A percentile compares a stretch with the other conserved stretches of the same genome.
These are phyloP conservation scores for Plasmodium inui DNA, from an alignment of 169 alveolate genomes.

Conservation along the genomic window DNA sequence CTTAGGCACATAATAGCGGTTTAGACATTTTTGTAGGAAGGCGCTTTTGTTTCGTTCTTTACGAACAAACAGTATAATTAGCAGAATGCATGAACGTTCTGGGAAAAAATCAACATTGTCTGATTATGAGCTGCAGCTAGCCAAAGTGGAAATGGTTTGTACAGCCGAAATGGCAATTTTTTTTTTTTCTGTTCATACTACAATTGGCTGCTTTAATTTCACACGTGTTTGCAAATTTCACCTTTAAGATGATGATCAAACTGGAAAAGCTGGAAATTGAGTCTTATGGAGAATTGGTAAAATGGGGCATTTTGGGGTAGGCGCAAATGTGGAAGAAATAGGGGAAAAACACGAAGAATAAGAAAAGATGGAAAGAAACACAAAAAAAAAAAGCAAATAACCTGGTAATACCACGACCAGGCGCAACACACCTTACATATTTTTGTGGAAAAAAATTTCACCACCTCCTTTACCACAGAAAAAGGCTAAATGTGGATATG, in stretches of 20 bases:
- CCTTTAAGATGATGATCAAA: conserved; percentile 21
- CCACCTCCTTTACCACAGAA: conserved; percentile 24
- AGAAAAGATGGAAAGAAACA: not conserved
- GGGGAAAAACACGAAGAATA: not conserved
- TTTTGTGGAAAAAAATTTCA: not conserved
- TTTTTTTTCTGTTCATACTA: not conserved
- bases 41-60: not conserved
- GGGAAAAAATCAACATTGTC: conserved; percentile 15
- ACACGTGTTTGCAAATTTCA: not conserved
- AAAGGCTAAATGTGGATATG: conserved; percentile 33
- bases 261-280: conserved; percentile 65
- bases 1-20: not conserved
- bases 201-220: not conserved
- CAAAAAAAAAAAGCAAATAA: not conserved
- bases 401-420: not conserved
- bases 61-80: not conserved
- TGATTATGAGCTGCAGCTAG: conserved; percentile 47
- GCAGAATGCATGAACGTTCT: conserved; percentile 40
- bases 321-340: not conserved
- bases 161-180: not conserved
- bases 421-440: not conserved
- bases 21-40: not conserved
- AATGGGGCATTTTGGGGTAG: conserved; percentile 44
- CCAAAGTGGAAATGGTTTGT: conserved; percentile 52
- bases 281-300: conserved; percentile 29